Percentiles rank a stretch among this genome's conserved stretches.
Evolutionary conservation across 306 rosid genomes (phyloP).

Genomic region (Pyrus communis): DNA sequence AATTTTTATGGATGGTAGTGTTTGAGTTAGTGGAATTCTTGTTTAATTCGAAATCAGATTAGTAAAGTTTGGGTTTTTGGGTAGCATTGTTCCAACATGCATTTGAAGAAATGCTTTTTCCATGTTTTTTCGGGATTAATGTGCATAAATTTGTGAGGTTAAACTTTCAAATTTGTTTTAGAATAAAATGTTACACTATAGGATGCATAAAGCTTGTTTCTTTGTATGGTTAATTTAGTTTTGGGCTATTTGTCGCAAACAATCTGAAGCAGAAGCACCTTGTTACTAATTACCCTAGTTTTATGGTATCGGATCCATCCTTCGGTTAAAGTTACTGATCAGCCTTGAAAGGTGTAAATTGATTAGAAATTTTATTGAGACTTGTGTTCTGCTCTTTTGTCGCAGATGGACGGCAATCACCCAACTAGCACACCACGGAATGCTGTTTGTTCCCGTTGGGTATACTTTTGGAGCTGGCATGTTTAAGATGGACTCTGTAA

Average conservation of each 20-base stretch:
- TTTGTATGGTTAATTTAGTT: not conserved
- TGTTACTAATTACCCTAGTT: not conserved
- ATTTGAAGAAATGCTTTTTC: not conserved
- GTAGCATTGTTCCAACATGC: not conserved
- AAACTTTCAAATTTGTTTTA: not conserved
- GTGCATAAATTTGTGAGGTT: not conserved
- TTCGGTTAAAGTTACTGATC: not conserved
- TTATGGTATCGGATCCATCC: not conserved
- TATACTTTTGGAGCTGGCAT: conserved; percentile 90
- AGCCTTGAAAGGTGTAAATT: not conserved
- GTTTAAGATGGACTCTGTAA: conserved; percentile 75
- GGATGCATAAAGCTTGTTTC: not conserved
- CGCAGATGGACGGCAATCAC: conserved; percentile 98
- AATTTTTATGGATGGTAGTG: not conserved
- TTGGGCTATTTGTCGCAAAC: not conserved
- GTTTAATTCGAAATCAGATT: not conserved
- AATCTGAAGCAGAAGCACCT: not conserved
- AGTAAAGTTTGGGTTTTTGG: not conserved
- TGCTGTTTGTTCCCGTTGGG: conserved; percentile 91
- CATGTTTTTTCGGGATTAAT: not conserved
- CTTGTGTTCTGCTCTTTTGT: conserved; percentile 11
- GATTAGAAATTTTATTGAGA: not conserved
- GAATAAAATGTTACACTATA: not conserved
- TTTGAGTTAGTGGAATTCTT: not conserved
- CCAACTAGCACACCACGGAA: conserved; percentile 91